A percentile compares a stretch with the other conserved stretches of the same genome.
Conservation (phyloP, 257 asterid genomes). For the Solanum piurae region DNA sequence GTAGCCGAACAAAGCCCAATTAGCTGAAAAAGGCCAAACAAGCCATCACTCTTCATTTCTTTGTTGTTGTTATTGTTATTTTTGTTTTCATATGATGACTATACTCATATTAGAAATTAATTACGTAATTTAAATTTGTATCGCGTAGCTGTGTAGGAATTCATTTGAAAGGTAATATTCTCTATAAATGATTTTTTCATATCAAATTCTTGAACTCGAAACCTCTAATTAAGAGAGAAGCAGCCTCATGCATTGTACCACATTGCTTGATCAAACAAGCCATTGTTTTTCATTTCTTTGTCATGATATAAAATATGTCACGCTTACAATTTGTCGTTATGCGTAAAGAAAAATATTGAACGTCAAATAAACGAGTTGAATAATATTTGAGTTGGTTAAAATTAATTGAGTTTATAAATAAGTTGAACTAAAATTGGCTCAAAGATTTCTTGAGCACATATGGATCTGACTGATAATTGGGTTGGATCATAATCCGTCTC, state of each 20-base stretch:
- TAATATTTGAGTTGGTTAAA: too few species aligned
- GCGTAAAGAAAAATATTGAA: too few species aligned
- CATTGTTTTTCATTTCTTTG: not conserved
- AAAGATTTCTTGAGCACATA: not conserved
- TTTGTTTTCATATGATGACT: too few species aligned
- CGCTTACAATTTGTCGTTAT: too few species aligned
- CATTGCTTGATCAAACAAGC: not conserved
- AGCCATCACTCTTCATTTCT: not conserved
- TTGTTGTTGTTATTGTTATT: too few species aligned
- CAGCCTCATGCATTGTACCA: accelerated
- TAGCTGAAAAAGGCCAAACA: not conserved
- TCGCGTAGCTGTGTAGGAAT: too few species aligned
- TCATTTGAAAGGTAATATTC: too few species aligned
- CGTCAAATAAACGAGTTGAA: not conserved
- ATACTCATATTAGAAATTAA: not conserved
- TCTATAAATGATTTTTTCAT: too few species aligned
- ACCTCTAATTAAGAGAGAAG: not conserved
- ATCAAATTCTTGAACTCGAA: too few species aligned
- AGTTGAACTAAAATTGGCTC: not conserved
- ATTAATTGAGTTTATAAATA: not conserved
- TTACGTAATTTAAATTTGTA: too few species aligned
- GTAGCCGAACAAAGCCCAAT: not conserved
- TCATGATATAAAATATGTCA: not conserved
- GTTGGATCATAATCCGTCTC: not conserved
- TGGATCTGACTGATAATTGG: not conserved